Base-by-base conservation (phyloP, 1,284 basidiomycete genomes). In the Peniophora sp. region DNA sequence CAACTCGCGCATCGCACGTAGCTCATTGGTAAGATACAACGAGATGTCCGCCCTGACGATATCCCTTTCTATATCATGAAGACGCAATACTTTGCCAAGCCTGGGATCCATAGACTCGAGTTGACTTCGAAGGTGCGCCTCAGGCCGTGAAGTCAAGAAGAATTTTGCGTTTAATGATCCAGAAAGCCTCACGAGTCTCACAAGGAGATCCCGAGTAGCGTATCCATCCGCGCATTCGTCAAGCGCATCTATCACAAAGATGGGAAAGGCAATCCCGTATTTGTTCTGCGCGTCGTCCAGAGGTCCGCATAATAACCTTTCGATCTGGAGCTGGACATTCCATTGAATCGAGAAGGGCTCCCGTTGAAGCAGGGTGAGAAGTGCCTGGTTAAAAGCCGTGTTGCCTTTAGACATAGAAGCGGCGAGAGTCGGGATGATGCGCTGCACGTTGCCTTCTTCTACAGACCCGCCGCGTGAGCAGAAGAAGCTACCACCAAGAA, bases 121-220 rank as follows among this genome's bases (percentile, higher is more conserved):
- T 16, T 23, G 19, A 10, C 16, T 5, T 11, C 47, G 47, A 34
- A 48, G n/a, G 47, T 48, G 47, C 16, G 12, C 32, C 20, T 48
- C 47, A 17, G 47, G 47, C 10, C 47, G 32, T 17, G 19, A 23
- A 16, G 47, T 48, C 17, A 48, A 10, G 27, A 48, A 48, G 34
- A 48, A 36, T 1, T 23, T 17, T 14, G 10, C 12, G 2, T 25
- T 11, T 9, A 48, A 20, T 25, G 32, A 2, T 12, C 14, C 16
- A 10, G 24, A 17, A 2, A 10, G 12, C 1, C 14, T 2, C 12
- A 44, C 10, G 12, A 44, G 41, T 11, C 10, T 10, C 41, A 16
- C 10, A 11, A 44, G 41, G 10, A 44, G 14, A 10, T 44, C 10
- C 2, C 10, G 14, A 1, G 19, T 2, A 44, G 14, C 41, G 20